Evolutionary conservation across 1,284 basidiomycete species (phyloP).

Genomic region (Earliella scabrosa): DNA sequence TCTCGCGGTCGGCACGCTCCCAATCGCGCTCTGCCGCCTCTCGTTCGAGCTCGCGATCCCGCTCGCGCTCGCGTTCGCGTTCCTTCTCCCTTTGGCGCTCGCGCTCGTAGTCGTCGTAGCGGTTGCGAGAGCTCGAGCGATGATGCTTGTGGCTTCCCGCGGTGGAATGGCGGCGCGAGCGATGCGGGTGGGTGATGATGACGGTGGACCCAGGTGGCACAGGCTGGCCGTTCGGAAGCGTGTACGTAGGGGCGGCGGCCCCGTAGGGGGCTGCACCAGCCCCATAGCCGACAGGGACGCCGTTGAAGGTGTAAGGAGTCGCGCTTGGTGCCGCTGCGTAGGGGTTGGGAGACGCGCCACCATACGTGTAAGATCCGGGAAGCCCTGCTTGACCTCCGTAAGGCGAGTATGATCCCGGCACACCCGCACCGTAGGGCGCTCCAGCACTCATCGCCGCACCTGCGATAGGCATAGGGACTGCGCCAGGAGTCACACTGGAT

Average conservation of each 20-base stretch:
- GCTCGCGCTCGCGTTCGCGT: conserved; percentile 2
- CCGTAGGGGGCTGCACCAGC: conserved; percentile 10
- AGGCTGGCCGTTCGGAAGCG: conserved; percentile 13
- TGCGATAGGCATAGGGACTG: conserved; percentile 18
- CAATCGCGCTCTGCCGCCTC: conserved; percentile 3
- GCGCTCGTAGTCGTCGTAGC: conserved; percentile 12
- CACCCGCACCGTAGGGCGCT: conserved; percentile 12
- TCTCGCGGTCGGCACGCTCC: conserved; percentile 15
- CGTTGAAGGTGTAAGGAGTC: conserved; percentile 11
- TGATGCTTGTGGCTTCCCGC: conserved; percentile 27
- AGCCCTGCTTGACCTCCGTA: conserved; percentile 6
- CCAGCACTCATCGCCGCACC: conserved; percentile 11
- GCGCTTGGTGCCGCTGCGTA: conserved; percentile 4
- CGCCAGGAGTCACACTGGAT: not conserved
- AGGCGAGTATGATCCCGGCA: conserved; percentile 18
- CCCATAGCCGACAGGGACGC: conserved; percentile 13
- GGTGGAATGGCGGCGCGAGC: conserved; percentile 22
- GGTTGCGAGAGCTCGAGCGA: conserved; percentile 12
- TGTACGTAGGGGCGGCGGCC: not conserved
- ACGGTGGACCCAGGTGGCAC: conserved; percentile 26
- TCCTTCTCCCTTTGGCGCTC: not conserved
- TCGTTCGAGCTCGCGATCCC: conserved; percentile 1
- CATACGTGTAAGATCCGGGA: conserved; percentile 14
- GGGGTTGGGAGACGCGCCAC: conserved; percentile 19
- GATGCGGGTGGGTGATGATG: conserved; percentile 20